Base-by-base conservation (phyloP, 176 grass and related monocot genomes). In the Thinopyrum elongatum region DNA sequence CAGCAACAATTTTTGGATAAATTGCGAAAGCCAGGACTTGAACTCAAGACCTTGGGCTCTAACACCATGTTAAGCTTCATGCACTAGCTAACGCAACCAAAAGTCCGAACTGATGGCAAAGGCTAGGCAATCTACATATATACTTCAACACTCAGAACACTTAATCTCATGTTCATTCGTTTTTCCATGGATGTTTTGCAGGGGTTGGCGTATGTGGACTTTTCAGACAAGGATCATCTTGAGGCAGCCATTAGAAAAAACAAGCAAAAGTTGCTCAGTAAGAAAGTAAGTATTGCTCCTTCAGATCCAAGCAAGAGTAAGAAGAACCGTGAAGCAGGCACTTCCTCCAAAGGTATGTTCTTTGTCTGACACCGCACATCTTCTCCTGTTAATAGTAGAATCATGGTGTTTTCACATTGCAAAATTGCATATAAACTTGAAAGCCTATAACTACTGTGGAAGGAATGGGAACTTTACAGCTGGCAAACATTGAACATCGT, bases 201-300 rank as follows among this genome's bases (percentile, higher is more conserved):
- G 94, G 97, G 97, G 4, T 83, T 96, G 71, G 97, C 97, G 21
- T 99, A 99, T 89, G 94, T 99, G 71, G 97, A 99, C 78, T 99
- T 96, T 92, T 91, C 73, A 79, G 92, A 94, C 68, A 88, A 94
- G 21, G 68, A 94, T 47, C 97, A 94, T 91, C 94, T 99, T 75
- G 86, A 95, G 51, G 82, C 93, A 73, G 97, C 97, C 22, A 82
- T 99, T 88, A 81, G 67, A 61, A 99, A 99, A 87, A 96, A 93
- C 92, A 99, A 71, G 84, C 90, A 90, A 60, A 91, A 76, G 59
- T 46, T 96, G 70, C 88, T 95, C 41, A 92, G 80, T 74, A 90
- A 88, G 70, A 94, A 85, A 94, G 81, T 99, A 85, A 96, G 94
- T 72, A 53, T 99, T 76, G 97, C 88, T 70, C 88, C 88, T 30